phyloP scores from a whole-genome alignment of 1,284 basidiomycete species.

The Trametes pubescens region DNA sequence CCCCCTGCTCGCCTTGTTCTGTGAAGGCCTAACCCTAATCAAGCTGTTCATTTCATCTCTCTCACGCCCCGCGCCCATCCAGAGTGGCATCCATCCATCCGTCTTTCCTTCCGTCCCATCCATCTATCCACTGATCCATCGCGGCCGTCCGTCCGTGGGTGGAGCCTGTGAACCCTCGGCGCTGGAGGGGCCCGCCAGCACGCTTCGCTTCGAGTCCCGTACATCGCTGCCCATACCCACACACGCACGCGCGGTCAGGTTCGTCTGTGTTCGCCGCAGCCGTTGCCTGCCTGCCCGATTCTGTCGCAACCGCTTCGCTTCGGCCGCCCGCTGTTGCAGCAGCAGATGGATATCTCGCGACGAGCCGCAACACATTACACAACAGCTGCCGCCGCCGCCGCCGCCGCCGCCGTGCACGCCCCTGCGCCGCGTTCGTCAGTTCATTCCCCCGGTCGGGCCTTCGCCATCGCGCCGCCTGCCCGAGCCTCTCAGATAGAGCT shows the following conservation, averaged over 20 bases:
- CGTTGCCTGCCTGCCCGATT: slow-evolving; percentile 8
- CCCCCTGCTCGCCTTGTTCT: slow-evolving; percentile 20
- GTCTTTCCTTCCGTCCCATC: slow-evolving; percentile 14
- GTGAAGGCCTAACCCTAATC: slow-evolving; percentile 29
- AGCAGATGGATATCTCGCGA: slow-evolving; percentile 3
- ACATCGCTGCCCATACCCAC: slow-evolving; percentile 4
- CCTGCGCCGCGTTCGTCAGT: slow-evolving; percentile 9
- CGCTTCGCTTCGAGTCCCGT: slow-evolving; percentile 13
- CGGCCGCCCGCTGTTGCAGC: slow-evolving; percentile 4
- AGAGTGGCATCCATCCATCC: slow-evolving; percentile 17
- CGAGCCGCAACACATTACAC: slow-evolving; percentile 16
- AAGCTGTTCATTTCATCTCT: slow-evolving; percentile 18
- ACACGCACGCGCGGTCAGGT: slow-evolving; percentile 6
- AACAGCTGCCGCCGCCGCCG: slow-evolving; percentile 8
- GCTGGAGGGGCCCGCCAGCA: slow-evolving; percentile 18
- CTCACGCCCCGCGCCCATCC: slow-evolving; percentile 20
- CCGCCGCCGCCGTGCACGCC: neutral
- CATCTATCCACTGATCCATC: slow-evolving; percentile 22
- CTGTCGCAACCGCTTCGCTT: slow-evolving; percentile 11
- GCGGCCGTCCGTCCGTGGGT: slow-evolving; percentile 11
- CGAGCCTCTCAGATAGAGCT: slow-evolving; percentile 27
- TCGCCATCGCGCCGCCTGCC: slow-evolving; percentile 13
- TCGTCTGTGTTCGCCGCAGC: slow-evolving; percentile 15
- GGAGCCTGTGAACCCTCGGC: slow-evolving; percentile 17
- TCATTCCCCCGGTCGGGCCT: slow-evolving; percentile 21